Base-by-base conservation (phyloP, 2,329 filamentous ascomycete species). In the Pyricularia pennisetigena region DNA sequence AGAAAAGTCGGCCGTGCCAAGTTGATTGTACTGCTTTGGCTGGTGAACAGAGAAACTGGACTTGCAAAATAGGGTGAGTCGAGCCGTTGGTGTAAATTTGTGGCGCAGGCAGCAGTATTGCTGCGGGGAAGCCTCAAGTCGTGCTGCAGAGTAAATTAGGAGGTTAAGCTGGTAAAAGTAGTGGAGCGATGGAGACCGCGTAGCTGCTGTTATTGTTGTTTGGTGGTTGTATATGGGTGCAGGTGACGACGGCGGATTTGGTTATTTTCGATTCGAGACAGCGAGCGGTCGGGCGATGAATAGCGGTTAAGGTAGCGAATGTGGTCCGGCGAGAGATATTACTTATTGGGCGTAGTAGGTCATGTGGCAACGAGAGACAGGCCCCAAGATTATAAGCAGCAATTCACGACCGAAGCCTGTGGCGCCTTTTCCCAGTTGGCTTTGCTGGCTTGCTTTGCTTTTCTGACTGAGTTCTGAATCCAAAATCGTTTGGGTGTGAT, bases 321-420 rank as follows among this genome's bases (percentile, higher is more conserved):
- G 41, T 49, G 41, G 41, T n/a, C 41, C 20, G 41, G 41, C 41
- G 20, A 49, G 41, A 49, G 41, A 49, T 49, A 49, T 49, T 49
- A 49, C 41, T 49, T 49, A 49, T 49, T 49, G 41, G 41, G 41
- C 54, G 23, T 26, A 7, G 63, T 41, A 66, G 69, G 71, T 70
- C 71, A 72, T 67, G 69, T 64, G 63, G 66, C 67, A 72, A 70
- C 69, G 70, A 71, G 64, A 68, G 71, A 70, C 69, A 67, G 70
- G 69, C 67, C 67, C 28, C 28, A 61, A 28, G n/a, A 24, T 66
- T 28, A 12, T 49, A 49, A 49, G 41, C 41, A 49, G 16, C 41
- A 49, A 49, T 16, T n/a, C 16, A 49, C 41, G 41, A 49, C 41
- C 41, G 16, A 49, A 49, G 41, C 14, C 41, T 49, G 41, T 49